Conservation (phyloP, 1,139 yeast species). For the Kurtzmaniella natalensis region DNA sequence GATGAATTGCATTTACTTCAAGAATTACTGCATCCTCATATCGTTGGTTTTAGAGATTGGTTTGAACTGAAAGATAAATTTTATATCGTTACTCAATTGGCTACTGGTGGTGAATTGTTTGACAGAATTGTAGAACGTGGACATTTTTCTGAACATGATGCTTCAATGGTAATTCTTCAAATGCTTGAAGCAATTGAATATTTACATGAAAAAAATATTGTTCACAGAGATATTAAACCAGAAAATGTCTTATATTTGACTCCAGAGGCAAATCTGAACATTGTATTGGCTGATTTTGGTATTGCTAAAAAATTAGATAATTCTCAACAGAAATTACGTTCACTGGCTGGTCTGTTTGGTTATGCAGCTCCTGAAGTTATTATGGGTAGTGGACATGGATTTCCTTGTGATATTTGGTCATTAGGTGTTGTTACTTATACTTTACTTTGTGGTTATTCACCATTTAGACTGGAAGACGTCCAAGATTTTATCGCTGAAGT, state of each 20-base stretch:
- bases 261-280: slow-evolving; percentile 49
- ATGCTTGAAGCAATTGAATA: slow-evolving; percentile 71
- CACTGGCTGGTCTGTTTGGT: slow-evolving; percentile 88
- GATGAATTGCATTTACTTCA: slow-evolving; percentile 72
- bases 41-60: slow-evolving; percentile 82
- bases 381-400: slow-evolving; percentile 75
- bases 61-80: slow-evolving; percentile 80
- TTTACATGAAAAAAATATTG: slow-evolving; percentile 69
- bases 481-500: slow-evolving; percentile 80
- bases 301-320: slow-evolving; percentile 70
- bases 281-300: slow-evolving; percentile 90
- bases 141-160: slow-evolving; percentile 80
- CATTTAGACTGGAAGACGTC: slow-evolving; percentile 81
- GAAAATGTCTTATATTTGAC: slow-evolving; percentile 75
- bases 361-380: slow-evolving; percentile 94
- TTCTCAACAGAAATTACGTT: slow-evolving; percentile 60
- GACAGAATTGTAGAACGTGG: slow-evolving; percentile 77
- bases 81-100: slow-evolving; percentile 71
- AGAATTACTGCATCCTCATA: slow-evolving; percentile 70
- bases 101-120: slow-evolving; percentile 89
- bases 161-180: slow-evolving; percentile 64
- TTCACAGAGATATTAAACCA: slow-evolving; percentile 88
- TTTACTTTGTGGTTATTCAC: slow-evolving; percentile 86
- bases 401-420: slow-evolving; percentile 92
- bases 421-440: slow-evolving; percentile 90